These are phyloP conservation scores for Saccharomyces hybrid DNA, from an alignment of 1,139 yeast species.

Conservation along the genomic window DNA sequence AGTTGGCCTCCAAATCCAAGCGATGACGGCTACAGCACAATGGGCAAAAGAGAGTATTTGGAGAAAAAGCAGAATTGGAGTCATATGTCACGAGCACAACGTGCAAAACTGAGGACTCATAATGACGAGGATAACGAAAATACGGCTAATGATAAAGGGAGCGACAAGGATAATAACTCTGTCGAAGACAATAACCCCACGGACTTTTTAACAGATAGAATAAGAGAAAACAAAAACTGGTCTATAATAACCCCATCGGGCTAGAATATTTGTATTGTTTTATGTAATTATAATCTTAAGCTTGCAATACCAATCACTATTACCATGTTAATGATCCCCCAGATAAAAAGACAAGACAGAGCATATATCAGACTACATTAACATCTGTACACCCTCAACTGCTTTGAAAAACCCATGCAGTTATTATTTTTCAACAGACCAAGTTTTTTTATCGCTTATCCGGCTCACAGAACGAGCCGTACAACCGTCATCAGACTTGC, in stretches of 20 bases:
- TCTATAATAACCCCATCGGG: background rate
- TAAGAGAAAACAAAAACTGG: constrained; percentile 6
- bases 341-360: background rate
- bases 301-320: background rate
- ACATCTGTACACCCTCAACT: background rate
- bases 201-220: constrained; percentile 1
- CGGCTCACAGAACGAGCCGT: background rate
- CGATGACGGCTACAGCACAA: constrained; percentile 10
- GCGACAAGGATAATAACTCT: background rate
- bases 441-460: background rate
- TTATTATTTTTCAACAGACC: constrained; percentile 1
- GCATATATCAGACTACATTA: background rate
- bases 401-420: background rate
- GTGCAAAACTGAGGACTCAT: constrained; percentile 4
- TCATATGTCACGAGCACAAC: constrained; percentile 4
- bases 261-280: background rate
- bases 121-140: background rate
- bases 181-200: constrained; percentile 1
- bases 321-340: background rate
- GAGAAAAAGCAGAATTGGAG: constrained; percentile 12
- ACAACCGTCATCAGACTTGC: constrained; percentile 1
- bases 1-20: background rate
- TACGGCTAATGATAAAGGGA: background rate
- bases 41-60: constrained; percentile 16
- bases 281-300: background rate